Percentiles rank a stretch among this genome's conserved stretches.
phyloP scores from a whole-genome alignment of 1,284 basidiomycete genomes.

The Leccinum pachyderme region DNA sequence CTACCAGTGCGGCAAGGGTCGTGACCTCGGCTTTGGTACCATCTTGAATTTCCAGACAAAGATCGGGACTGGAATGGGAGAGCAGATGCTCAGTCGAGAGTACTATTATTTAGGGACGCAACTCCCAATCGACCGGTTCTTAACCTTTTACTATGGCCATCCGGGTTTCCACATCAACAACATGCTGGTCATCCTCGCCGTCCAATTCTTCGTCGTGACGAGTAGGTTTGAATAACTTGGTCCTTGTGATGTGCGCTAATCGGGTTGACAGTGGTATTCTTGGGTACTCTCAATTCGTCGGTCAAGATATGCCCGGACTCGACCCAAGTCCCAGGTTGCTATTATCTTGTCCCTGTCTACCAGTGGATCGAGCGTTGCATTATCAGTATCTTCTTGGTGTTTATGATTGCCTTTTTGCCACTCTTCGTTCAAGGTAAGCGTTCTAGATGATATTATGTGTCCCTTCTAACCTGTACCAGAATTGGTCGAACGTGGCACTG shows the following conservation, averaged over 20 bases:
- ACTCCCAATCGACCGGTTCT: constrained; percentile 95
- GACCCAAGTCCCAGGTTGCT: constrained; percentile 68
- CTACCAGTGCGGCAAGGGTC: constrained; percentile 97
- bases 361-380: constrained; percentile 94
- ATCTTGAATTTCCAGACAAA: constrained; percentile 99
- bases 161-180: constrained; percentile 99
- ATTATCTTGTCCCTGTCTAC: constrained; percentile 87
- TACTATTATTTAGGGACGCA: constrained; percentile 99
- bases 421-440: constrained; percentile 88
- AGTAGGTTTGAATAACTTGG: constrained; percentile 47
- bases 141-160: constrained; percentile 99
- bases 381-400: constrained; percentile 94
- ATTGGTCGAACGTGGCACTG: constrained; percentile 88
- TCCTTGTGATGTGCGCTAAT: constrained; percentile 4
- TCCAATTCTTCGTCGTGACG: constrained; percentile 88
- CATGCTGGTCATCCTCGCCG: constrained; percentile 93
- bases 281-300: constrained; percentile 86
- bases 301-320: constrained; percentile 77
- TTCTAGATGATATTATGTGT: background rate
- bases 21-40: constrained; percentile 98
- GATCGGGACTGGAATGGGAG: constrained; percentile 99
- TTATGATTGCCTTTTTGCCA: constrained; percentile 92
- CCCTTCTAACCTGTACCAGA: constrained; percentile 47
- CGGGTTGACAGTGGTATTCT: constrained; percentile 70
- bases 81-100: constrained; percentile 98